A percentile compares a stretch with the other conserved stretches of the same genome.
Conservation (phyloP, 1,139 yeast species). For the Chernovozyma sophiae-reginae region DNA sequence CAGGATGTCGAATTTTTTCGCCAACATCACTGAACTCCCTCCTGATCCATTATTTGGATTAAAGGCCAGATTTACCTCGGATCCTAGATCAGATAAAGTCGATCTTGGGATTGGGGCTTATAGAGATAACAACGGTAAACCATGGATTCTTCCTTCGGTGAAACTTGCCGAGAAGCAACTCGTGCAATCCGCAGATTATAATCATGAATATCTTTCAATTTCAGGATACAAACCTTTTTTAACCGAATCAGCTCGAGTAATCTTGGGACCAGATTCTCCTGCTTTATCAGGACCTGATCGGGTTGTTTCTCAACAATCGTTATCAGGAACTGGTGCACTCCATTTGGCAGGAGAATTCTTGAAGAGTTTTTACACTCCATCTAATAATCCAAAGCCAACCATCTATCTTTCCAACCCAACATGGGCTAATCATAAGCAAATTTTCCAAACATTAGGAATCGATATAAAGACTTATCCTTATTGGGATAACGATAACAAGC, state of each 20-base stretch:
- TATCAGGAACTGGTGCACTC: conserved; percentile 95
- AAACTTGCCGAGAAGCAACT: conserved; percentile 61
- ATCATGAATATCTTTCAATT: conserved; percentile 90
- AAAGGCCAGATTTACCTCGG: conserved; percentile 68
- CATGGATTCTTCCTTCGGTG: conserved; percentile 91
- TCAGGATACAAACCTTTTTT: conserved; percentile 72
- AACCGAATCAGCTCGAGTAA: conserved; percentile 69
- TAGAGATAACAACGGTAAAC: conserved; percentile 88
- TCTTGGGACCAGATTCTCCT: conserved; percentile 63
- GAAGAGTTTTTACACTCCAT: conserved; percentile 45
- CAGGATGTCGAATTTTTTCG: conserved; percentile 38
- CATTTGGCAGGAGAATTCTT: conserved; percentile 82
- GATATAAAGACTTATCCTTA: conserved; percentile 69
- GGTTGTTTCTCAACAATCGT: conserved; percentile 75
- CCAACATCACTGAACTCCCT: conserved; percentile 56
- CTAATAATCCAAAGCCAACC: conserved; percentile 31
- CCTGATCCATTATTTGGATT: conserved; percentile 83
- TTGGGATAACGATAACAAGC: conserved; percentile 61
- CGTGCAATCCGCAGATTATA: conserved; percentile 51
- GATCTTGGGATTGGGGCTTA: conserved; percentile 96
- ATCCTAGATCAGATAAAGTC: conserved; percentile 64
- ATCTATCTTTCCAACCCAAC: conserved; percentile 86
- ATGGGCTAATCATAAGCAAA: conserved; percentile 92
- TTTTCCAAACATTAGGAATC: conserved; percentile 67
- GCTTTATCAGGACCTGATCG: conserved; percentile 52